Evolutionary conservation across 2,329 filamentous ascomycete genomes (phyloP), one percentile per base, ranked within the genome.

Genomic region (Cladosporium sp.): DNA sequence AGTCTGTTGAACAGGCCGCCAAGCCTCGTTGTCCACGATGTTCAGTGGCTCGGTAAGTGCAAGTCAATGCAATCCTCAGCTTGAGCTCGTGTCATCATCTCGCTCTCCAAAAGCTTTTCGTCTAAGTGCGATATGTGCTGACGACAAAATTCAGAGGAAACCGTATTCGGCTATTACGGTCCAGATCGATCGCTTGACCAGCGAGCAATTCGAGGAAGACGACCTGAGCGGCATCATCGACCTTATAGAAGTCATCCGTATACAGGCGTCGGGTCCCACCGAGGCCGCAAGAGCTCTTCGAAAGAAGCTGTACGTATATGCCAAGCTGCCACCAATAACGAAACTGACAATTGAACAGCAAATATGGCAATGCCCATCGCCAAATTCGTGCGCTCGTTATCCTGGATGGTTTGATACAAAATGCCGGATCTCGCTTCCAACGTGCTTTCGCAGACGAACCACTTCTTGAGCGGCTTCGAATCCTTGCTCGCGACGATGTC

Each of bases 121-220:
- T 45, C 8, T n/a, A 28, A 28, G 13, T 28, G 20, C 17, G 15
- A 45, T 3, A 17, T 28, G 22, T 28, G 19, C 45, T 48, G 13
- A 48, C 8, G 4, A 8, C 12, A 3, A 3, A 12, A 2, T n/a
- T n/a, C 24, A 78, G 76, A 78, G 92, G 77, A 94, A 94, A 74
- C 92, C 93, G 3, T 97, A 91, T 74, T 91, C 94, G 70, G 91
- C 94, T 40, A 87, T 99, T 62, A 96, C 93, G 35, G 93, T 96
- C 56, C 90, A 90, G 62, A 84, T 99, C 67, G 94, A 97, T 74
- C 87, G 87, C 59, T 83, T 97, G 66, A 97, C 93, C 1, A 88
- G 90, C 68, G 93, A 97, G 74, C 80, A 88, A 61, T 95, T 90
- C 74, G 88, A 95, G 60, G 90, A 95, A 70, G 91, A 97, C 71